Evolutionary conservation across 257 asterid genomes (phyloP).

Genomic region (Gardenia jasminoides): DNA sequence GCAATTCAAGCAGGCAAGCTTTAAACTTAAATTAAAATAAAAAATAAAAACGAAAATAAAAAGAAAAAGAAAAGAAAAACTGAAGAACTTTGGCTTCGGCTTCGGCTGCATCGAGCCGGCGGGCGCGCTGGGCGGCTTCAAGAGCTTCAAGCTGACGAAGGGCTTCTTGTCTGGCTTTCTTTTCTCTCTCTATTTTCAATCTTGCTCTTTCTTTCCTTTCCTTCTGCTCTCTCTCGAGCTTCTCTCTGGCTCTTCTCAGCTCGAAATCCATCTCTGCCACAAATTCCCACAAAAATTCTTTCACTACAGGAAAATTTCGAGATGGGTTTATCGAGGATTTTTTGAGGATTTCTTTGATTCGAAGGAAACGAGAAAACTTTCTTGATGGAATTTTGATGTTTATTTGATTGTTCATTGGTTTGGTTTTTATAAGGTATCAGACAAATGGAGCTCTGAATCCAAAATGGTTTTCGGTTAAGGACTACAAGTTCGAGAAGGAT

Average conservation of each 20-base stretch:
- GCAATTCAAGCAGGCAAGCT: no score
- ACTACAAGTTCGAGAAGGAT: neutral
- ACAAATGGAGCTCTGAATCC: neutral
- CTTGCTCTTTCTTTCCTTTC: constrained; percentile 66
- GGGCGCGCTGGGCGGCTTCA: constrained; percentile 68
- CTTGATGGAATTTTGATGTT: neutral
- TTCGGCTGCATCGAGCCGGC: constrained; percentile 78
- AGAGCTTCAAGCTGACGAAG: constrained; percentile 75
- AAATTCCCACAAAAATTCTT: neutral
- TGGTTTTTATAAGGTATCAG: neutral
- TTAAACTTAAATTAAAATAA: no score
- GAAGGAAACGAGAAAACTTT: no score
- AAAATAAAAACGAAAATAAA: no score
- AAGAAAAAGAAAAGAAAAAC: no score
- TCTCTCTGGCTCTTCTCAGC: constrained; percentile 86
- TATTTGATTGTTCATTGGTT: neutral
- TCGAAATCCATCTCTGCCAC: constrained; percentile 67
- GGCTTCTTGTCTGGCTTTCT: constrained; percentile 68
- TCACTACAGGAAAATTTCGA: neutral
- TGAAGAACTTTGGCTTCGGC: constrained; percentile 63
- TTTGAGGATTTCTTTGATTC: neutral
- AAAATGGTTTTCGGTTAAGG: no score
- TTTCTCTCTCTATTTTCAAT: constrained; percentile 67
- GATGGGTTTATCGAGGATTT: no score
- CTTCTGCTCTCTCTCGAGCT: constrained; percentile 66